Evolutionary conservation across 1,139 yeast species (phyloP).

Genomic region (Geotrichum reessii): DNA sequence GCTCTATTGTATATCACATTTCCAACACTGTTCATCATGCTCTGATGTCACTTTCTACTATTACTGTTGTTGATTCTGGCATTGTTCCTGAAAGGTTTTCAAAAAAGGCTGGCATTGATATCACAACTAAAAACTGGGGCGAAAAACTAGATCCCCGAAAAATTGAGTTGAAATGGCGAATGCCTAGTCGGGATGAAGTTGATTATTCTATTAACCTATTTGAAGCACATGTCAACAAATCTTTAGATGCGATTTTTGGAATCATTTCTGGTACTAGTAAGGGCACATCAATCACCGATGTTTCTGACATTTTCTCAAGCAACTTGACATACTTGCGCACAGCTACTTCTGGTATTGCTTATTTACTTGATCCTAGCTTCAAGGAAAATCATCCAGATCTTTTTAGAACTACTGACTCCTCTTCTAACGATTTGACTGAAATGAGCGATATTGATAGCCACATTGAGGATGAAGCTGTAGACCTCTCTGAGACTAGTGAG

Average conservation of each 20-base stretch:
- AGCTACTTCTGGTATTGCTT: conserved; percentile 67
- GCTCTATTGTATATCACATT: conserved; percentile 47
- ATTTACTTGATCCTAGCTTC: conserved; percentile 61
- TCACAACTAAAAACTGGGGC: conserved; percentile 32
- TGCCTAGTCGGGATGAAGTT: conserved; percentile 55
- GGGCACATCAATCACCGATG: conserved; percentile 26
- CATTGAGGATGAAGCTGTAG: conserved; percentile 16
- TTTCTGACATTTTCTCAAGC: conserved; percentile 42
- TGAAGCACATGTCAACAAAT: conserved; percentile 42
- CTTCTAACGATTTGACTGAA: conserved; percentile 8
- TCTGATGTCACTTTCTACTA: conserved; percentile 56
- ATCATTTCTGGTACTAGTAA: conserved; percentile 23
- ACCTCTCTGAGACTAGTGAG: conserved; percentile 14
- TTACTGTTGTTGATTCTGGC: conserved; percentile 27
- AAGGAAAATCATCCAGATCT: conserved; percentile 26
- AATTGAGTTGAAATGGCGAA: conserved; percentile 65
- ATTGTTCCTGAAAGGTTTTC: conserved; percentile 36
- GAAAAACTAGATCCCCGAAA: conserved; percentile 33
- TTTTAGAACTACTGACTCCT: conserved; percentile 27
- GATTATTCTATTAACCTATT: conserved; percentile 58
- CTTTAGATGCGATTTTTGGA: conserved; percentile 26
- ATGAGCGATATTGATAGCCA: conserved; percentile 16
- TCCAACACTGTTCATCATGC: conserved; percentile 60
- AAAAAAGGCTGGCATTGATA: conserved; percentile 18
- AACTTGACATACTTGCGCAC: conserved; percentile 55